Conservation (phyloP, 2,329 filamentous ascomycete genomes). For the Colletotrichum liaoningense region DNA sequence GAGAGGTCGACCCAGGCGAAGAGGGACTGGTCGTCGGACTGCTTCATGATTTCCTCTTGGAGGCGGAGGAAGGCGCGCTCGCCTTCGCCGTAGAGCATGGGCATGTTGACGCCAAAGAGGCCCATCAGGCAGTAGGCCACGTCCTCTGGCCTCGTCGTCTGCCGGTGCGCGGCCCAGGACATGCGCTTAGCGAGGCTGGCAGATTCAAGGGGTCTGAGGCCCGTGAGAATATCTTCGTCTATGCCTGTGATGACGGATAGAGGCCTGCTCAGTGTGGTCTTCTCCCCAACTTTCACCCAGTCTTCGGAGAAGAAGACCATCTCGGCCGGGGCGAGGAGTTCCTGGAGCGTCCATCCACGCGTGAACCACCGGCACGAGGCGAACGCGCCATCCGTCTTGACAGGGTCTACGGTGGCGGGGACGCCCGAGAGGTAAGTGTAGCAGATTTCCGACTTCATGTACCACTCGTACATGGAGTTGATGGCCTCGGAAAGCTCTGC, state of each 20-base stretch:
- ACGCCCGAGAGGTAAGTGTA: constrained; percentile 33
- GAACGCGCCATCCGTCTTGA: background rate
- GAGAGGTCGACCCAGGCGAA: background rate
- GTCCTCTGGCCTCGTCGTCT: background rate
- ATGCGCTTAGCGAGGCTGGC: background rate
- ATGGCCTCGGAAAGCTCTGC: background rate
- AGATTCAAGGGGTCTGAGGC: background rate
- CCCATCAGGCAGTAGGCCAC: background rate
- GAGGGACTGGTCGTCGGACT: constrained; percentile 8
- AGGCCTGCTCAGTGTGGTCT: background rate
- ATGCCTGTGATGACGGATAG: background rate
- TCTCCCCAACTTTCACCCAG: background rate
- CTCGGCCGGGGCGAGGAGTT: background rate
- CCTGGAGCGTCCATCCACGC: background rate
- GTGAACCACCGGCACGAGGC: background rate
- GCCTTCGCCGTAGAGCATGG: background rate
- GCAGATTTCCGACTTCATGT: constrained; percentile 21
- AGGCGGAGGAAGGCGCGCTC: background rate
- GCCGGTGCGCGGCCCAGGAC: background rate
- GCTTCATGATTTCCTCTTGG: background rate
- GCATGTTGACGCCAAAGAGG: background rate
- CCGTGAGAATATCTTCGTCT: background rate
- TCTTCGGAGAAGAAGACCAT: background rate
- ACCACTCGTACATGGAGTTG: constrained; percentile 34
- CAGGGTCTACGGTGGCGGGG: background rate